A percentile compares a stretch with the other conserved stretches of the same genome.
phyloP scores from a whole-genome alignment of 106 monocot genomes.

The Agapanthus africanus region DNA sequence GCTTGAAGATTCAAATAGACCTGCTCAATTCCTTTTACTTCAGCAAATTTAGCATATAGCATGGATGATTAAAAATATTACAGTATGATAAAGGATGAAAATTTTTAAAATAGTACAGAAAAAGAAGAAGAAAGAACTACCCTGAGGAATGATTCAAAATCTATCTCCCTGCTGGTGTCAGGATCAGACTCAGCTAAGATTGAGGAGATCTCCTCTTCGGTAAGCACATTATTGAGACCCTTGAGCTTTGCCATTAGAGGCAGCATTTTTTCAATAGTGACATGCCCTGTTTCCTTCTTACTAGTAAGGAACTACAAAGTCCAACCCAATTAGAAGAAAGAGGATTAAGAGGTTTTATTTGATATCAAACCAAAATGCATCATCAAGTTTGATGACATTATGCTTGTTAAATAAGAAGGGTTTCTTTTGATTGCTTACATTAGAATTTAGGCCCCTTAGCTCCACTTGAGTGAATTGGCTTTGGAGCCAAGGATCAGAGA shows the following conservation, averaged over 20 bases:
- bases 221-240: slow-evolving; percentile 39
- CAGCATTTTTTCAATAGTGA: slow-evolving; percentile 42
- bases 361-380: neutral
- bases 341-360: too few relatives aligned
- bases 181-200: slow-evolving; percentile 50
- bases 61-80: too few relatives aligned
- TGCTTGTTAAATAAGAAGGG: neutral
- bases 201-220: slow-evolving; percentile 45
- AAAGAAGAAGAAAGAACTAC: slow-evolving; percentile 15
- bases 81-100: too few relatives aligned
- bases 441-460: slow-evolving; percentile 69
- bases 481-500: slow-evolving; percentile 86
- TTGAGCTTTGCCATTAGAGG: slow-evolving; percentile 59
- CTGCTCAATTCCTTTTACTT: too few relatives aligned
- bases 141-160: slow-evolving; percentile 76
- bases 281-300: slow-evolving; percentile 38
- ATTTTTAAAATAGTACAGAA: too few relatives aligned
- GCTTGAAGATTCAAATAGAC: slow-evolving; percentile 55
- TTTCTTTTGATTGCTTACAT: slow-evolving; percentile 34
- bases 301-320: slow-evolving; percentile 30
- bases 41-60: too few relatives aligned
- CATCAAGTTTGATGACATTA: too few relatives aligned
- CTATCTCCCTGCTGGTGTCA: slow-evolving; percentile 45
- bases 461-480: slow-evolving; percentile 92
- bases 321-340: neutral